Evolutionary conservation across 2,329 filamentous ascomycete genomes (phyloP), one percentile per base, ranked within the genome.

Genomic region (Chalaropsis ovoidea): DNA sequence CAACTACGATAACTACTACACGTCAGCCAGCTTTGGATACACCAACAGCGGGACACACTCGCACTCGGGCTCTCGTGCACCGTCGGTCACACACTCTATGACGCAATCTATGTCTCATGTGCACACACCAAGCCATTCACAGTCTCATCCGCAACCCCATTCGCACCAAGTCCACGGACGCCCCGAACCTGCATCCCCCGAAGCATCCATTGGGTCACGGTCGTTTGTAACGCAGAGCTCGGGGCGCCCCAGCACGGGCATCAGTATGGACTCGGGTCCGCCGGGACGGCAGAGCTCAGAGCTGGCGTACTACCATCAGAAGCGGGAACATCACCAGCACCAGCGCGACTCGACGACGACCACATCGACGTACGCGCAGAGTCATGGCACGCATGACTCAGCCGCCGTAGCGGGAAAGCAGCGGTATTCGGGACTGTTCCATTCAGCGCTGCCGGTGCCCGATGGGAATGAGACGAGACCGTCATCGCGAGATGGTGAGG

Each of bases 401-500:
- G 67, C 78, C 81, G 13, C 73, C 73, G 41, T 79, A 80, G 31
- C 31, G 47, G 49, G 27, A 19, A 39, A 43, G 52, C 65, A 61
- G 35, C 63, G 66, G 6, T 87, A 83, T 70, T 92, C 88, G 0
- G 88, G 87, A 4, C 78, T 95, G 24, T 96, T 96, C 77, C 89
- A 89, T 68, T 95, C 91, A 0, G 91, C 91, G 4, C 82, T 96
- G 73, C 91, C 91, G 1, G 82, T 92, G 77, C 82, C 86, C 0
- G 89, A 95, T 70, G 81, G 79, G 1, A 79, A 81, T 5, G 82
- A 81, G 54, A 79, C 79, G 65, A 80, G 75, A 69, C 76, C 75
- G 69, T 75, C 66, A 6, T 52, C 54, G 42, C 41, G 65, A 15
- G 31, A 58, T 31, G 31, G 45, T 22, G 43, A 58, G 49, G 31